Evolutionary conservation across 2,329 filamentous ascomycete species (phyloP).

Genomic region (Colletotrichum sp.): DNA sequence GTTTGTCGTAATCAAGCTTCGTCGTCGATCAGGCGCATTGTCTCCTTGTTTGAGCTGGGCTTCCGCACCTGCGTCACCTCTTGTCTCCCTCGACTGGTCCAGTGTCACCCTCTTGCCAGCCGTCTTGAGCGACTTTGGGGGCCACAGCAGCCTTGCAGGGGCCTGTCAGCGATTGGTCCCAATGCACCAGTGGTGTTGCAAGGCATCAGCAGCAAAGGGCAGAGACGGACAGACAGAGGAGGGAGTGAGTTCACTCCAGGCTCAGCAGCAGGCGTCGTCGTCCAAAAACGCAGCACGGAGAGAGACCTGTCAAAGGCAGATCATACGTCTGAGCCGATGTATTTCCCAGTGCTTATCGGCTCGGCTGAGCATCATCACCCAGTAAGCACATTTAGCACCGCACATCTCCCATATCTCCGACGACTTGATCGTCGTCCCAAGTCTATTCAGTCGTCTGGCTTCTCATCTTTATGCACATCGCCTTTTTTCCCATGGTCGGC

Average conservation of each 20-base stretch:
- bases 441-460: neutral
- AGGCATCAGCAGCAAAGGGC: neutral
- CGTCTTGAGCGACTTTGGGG: neutral
- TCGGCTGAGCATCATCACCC: neutral
- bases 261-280: neutral
- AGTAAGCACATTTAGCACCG: neutral
- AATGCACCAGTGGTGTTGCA: neutral
- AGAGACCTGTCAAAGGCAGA: constrained; percentile 1
- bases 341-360: neutral
- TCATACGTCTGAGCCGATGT: neutral
- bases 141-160: neutral
- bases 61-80: neutral
- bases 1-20: constrained; percentile 7
- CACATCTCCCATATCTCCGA: neutral
- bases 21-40: constrained; percentile 8
- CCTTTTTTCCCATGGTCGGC: constrained; percentile 6
- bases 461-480: constrained; percentile 14
- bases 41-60: neutral
- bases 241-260: neutral
- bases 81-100: neutral
- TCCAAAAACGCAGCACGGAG: neutral
- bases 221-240: neutral
- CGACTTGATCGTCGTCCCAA: constrained; percentile 8
- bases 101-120: neutral
- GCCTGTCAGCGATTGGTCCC: neutral